Evolutionary conservation across 805 yeast genomes (phyloP), one percentile per base, ranked within the genome.

Genomic region (Metschnikowia lachancei): DNA sequence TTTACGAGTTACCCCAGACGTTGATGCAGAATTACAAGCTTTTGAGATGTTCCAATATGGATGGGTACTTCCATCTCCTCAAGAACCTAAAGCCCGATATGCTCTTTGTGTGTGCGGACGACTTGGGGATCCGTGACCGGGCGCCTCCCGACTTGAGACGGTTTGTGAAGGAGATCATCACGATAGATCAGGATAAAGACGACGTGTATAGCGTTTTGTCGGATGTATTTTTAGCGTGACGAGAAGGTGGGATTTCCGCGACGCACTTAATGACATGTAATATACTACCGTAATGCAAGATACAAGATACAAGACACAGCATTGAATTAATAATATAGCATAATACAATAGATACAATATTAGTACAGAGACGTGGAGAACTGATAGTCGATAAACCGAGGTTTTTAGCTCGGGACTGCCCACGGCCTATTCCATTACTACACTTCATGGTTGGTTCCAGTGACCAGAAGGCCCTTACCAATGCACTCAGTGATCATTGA

Each of bases 1-100:
- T 35, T 20, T 46, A 40, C 39, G 42, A 40, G 16, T 50, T 64
- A 40, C 66, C 69, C 0, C 57, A 53, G 52, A 53, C 62, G 18
- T 45, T 65, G 39, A 45, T 60, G 26, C 49, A 56, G 16, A 72
- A 72, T 54, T 72, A 65, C 57, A 70, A 69, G 56, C 61, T 72
- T 41, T 62, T 72, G 46, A 61, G 62, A 37, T 69, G 76, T 48
- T 57, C 61, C 46, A 72, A 70, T 52, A 56, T 71, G 31, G 67
- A 68, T 39, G 77, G 77, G 1, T 72, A 67, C 52, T 62, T 67
- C 47, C 67, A 62, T 43, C 54, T 70, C 10, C 45, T 72, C 44
- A 71, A 69, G 57, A 72, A 65, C 48, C 57, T 72, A 43, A 62
- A 63, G 50, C 76, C 77, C 3, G 77, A 72, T 52, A 58, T 65